Evolutionary conservation across 495 filamentous ascomycete genomes (phyloP), one percentile per base, ranked within the genome.

Genomic region (Cetradonia linearis): DNA sequence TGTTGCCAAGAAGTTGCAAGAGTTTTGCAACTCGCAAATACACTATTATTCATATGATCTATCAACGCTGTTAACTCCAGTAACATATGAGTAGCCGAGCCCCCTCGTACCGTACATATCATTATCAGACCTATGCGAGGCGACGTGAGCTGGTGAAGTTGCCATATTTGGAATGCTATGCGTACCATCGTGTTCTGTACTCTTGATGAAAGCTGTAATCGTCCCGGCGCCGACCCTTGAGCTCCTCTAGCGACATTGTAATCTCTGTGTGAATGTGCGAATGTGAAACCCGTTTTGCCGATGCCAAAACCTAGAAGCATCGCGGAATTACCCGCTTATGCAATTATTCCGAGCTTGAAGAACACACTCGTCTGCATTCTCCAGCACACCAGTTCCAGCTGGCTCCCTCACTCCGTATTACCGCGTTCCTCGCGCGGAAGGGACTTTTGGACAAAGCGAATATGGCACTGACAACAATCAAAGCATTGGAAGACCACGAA

Each of bases 161-260:
- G 27, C 28, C 55, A 16, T 16, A 52, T 7, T 60, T 49, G 44
- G 14, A 8, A 37, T 23, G 27, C 11, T n/a, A 37, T 23, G 49
- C 71, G 66, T 74, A 91, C 92, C 92, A 97, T 84, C 92, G 76
- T 59, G 91, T 95, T 59, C 91, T 77, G 72, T 94, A 95, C 48
- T 89, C 85, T 23, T 91, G 79, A 57, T 86, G 78, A 71, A 86
- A 95, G 44, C 77, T 73, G 71, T 96, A 97, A 70, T 95, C 87
- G 28, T 69, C 73, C 55, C 88, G 76, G 57, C 73, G 80, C 13
- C 86, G 81, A 56, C 72, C 74, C 71, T 88, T 92, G 46, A 89
- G 62, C 25, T 48, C 16, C 11, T 31, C 23, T 11, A 40, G 18
- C 6, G 53, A 27, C 60, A 62, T 58, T 54, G 23, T 53, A 13